These are phyloP conservation scores for Eudorina sp. DNA, from an alignment of 139 green algal genomes.

Conservation along the genomic window DNA sequence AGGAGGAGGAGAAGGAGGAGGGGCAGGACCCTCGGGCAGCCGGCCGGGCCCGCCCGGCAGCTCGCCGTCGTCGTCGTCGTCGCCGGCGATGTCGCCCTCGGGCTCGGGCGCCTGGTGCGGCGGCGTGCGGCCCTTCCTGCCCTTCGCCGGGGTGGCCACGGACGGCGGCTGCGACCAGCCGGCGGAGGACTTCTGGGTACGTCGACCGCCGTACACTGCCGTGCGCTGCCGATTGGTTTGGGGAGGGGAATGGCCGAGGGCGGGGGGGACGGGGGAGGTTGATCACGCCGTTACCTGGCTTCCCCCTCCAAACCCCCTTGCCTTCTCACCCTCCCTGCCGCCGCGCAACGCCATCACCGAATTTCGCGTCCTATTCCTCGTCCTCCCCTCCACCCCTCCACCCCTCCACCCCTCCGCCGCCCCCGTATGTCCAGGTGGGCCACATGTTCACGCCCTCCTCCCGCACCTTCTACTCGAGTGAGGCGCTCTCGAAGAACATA, in stretches of 20 bases:
- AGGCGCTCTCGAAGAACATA: conserved; percentile 8
- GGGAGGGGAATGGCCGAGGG: background rate
- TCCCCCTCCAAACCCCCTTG: too few species aligned
- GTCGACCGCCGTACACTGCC: too few species aligned
- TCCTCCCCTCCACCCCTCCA: background rate
- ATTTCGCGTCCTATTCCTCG: background rate
- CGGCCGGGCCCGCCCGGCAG: too few species aligned
- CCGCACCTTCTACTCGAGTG: conserved; percentile 36
- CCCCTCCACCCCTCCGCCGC: background rate
- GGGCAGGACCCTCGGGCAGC: too few species aligned
- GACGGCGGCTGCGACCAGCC: conserved; percentile 12
- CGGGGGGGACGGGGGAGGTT: background rate
- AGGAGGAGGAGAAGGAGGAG: too few species aligned
- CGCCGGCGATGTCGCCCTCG: too few species aligned
- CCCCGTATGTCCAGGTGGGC: background rate
- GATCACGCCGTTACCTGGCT: too few species aligned
- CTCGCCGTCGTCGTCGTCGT: too few species aligned
- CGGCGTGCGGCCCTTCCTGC: conserved; percentile 23
- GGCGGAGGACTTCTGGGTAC: conserved; percentile 4
- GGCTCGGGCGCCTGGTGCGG: too few species aligned
- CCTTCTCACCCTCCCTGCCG: too few species aligned
- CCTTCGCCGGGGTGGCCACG: conserved; percentile 5
- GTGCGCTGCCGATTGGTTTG: too few species aligned
- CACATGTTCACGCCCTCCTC: conserved; percentile 36
- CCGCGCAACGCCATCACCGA: too few species aligned